These are phyloP conservation scores for Penicillium italicum DNA, from an alignment of 2,329 filamentous ascomycete species.

Conservation along the genomic window DNA sequence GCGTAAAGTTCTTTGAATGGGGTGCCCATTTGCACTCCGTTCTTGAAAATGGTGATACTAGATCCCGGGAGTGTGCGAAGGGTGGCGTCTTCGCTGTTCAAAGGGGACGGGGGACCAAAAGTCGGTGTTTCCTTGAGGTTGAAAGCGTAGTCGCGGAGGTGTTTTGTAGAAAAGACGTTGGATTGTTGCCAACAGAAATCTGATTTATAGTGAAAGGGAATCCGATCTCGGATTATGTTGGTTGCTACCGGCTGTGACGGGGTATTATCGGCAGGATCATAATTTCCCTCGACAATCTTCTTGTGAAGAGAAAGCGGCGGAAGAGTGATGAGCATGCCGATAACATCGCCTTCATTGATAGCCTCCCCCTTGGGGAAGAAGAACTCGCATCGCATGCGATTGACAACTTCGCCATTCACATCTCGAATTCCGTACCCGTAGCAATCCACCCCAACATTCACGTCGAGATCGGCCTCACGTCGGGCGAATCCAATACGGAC, in stretches of 20 bases:
- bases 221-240: constrained; percentile 90
- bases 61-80: constrained; percentile 83
- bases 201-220: constrained; percentile 89
- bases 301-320: constrained; percentile 81
- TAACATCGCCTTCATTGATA: constrained; percentile 84
- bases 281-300: constrained; percentile 81
- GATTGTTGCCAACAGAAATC: constrained; percentile 81
- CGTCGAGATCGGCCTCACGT: constrained; percentile 46
- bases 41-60: constrained; percentile 86
- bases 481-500: constrained; percentile 49
- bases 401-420: constrained; percentile 83
- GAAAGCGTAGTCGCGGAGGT: constrained; percentile 68
- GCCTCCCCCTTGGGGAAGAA: constrained; percentile 77
- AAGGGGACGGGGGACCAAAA: constrained; percentile 51
- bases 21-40: constrained; percentile 79
- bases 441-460: constrained; percentile 77
- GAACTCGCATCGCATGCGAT: constrained; percentile 88
- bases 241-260: constrained; percentile 51
- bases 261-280: constrained; percentile 76
- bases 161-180: constrained; percentile 69
- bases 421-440: constrained; percentile 95
- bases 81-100: constrained; percentile 67
- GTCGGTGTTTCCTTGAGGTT: constrained; percentile 46
- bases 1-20: constrained; percentile 83
- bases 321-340: constrained; percentile 87